phyloP scores from a whole-genome alignment of 192 early-diverging fungal species.

The Ambispora gerdemannii region DNA sequence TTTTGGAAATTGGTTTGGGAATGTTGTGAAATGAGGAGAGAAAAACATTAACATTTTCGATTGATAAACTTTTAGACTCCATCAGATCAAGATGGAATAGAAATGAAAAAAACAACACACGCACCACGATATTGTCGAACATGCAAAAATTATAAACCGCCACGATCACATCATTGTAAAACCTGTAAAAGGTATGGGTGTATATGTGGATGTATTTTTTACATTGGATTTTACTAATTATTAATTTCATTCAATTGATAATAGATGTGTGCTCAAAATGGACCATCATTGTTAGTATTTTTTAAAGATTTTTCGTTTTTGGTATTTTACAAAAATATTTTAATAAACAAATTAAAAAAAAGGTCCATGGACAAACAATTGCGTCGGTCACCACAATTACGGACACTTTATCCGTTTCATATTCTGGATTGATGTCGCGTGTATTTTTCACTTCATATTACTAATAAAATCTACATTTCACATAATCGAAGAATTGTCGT shows the following conservation, averaged over 20 bases:
- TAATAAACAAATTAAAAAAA: no score
- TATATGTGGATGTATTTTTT: neutral
- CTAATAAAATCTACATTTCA: constrained; percentile 52
- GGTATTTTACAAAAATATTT: no score
- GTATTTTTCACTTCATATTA: constrained; percentile 53
- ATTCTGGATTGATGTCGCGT: constrained; percentile 58
- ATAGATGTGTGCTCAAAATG: constrained; percentile 75
- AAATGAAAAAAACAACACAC: constrained; percentile 64
- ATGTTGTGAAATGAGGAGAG: neutral
- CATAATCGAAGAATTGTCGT: constrained; percentile 36
- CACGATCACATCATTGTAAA: constrained; percentile 76
- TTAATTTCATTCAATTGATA: neutral
- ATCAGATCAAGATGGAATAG: constrained; percentile 46
- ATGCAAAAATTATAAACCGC: constrained; percentile 65
- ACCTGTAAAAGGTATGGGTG: constrained; percentile 51
- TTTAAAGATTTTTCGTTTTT: no score
- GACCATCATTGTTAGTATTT: constrained; percentile 73
- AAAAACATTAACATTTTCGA: no score
- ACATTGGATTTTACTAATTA: neutral
- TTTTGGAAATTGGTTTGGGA: neutral
- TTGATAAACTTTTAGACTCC: constrained; percentile 40
- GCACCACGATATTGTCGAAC: constrained; percentile 68
- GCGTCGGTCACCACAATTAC: constrained; percentile 74
- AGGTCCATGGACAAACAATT: constrained; percentile 85
- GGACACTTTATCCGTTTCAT: constrained; percentile 80